Evolutionary conservation across 2,329 filamentous ascomycete species (phyloP).

Genomic region (Graphilbum fragrans): DNA sequence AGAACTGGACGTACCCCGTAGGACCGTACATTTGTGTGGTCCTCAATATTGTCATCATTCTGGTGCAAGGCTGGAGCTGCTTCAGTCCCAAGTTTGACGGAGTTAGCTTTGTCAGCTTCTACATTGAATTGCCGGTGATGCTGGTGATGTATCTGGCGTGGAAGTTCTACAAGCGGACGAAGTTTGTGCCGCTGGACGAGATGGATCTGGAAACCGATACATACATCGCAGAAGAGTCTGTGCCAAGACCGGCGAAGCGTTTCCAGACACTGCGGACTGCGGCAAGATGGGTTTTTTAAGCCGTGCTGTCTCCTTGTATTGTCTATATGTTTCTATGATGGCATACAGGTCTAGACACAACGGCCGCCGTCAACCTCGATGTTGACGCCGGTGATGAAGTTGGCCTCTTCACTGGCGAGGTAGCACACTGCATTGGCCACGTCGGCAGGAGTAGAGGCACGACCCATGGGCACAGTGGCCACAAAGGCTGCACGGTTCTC

Average conservation of each 20-base stretch:
- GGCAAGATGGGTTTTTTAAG: background rate
- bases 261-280: background rate
- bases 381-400: slow-evolving; percentile 61
- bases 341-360: slow-evolving; percentile 7
- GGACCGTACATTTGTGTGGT: slow-evolving; percentile 45
- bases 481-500: slow-evolving; percentile 46
- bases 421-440: slow-evolving; percentile 61
- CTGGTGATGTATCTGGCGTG: slow-evolving; percentile 39
- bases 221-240: slow-evolving; percentile 9
- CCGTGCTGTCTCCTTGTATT: too few species aligned
- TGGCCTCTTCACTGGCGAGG: slow-evolving; percentile 58
- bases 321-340: too few species aligned
- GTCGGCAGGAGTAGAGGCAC: slow-evolving; percentile 47
- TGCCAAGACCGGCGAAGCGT: background rate
- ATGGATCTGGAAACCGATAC: slow-evolving; percentile 15
- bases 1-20: slow-evolving; percentile 54
- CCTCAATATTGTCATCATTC: slow-evolving; percentile 46
- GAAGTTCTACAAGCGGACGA: slow-evolving; percentile 26
- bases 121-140: slow-evolving; percentile 52
- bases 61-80: slow-evolving; percentile 51
- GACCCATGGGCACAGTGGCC: slow-evolving; percentile 40
- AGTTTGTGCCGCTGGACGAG: slow-evolving; percentile 7
- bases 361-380: slow-evolving; percentile 36
- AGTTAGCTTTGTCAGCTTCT: slow-evolving; percentile 51
- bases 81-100: slow-evolving; percentile 46